Percentiles rank a stretch among this genome's conserved stretches.
phyloP scores from a whole-genome alignment of 306 rosid genomes.

The Styphnolobium japonicum region DNA sequence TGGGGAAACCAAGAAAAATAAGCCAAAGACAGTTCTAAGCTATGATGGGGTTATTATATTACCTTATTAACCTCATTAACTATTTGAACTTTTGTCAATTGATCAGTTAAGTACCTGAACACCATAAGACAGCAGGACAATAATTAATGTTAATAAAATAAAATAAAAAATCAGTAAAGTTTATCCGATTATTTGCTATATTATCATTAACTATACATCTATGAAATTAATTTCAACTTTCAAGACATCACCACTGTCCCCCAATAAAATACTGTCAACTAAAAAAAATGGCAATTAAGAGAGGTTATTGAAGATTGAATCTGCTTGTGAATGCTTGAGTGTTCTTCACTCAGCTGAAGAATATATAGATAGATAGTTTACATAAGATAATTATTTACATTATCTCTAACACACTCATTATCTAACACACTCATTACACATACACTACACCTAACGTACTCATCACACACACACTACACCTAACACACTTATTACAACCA shows the following conservation, averaged over 20 bases:
- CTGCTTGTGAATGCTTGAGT: no score
- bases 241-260: not conserved
- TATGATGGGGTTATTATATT: constrained; percentile 10
- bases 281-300: no score
- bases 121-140: constrained; percentile 15
- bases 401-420: no score
- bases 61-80: constrained; percentile 95
- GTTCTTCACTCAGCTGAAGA: no score
- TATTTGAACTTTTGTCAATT: constrained; percentile 67
- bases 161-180: constrained; percentile 12
- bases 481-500: no score
- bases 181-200: not conserved
- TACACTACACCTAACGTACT: no score
- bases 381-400: no score
- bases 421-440: no score
- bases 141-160: constrained; percentile 16
- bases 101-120: constrained; percentile 79
- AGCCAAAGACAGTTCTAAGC: constrained; percentile 19
- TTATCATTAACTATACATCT: not conserved
- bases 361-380: no score
- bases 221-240: not conserved
- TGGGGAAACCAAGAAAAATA: not conserved
- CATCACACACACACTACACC: no score
- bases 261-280: not conserved
- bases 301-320: no score